Base-by-base conservation (phyloP, 2,329 filamentous ascomycete species). In the Fusarium zealandicum region DNA sequence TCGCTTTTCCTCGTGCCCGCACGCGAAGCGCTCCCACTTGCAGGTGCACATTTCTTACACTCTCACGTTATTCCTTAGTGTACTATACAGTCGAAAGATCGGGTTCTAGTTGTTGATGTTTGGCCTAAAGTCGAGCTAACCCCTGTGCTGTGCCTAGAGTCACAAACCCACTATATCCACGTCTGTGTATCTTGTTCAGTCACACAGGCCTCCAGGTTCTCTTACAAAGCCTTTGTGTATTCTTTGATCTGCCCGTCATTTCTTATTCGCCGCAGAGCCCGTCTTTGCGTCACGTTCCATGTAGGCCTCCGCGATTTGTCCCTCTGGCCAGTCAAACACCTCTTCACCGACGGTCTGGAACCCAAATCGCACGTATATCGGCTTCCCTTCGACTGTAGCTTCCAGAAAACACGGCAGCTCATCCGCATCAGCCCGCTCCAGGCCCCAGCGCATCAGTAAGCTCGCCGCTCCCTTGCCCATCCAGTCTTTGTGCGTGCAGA, bases 341-440 rank as follows among this genome's bases (percentile, higher is more conserved):
- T 77, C 43, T 36, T 72, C 67, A 3, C 75, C 76, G 13, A 78
- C 54, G 7, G 71, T 66, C 46, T 65, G 63, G 58, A 81, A 85
- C 4, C 81, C 82, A 61, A 77, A 72, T 57, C 73, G 78, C 52
- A 73, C 66, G 69, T 85, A 85, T 14, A 83, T 46, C 1, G 70
- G 72, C 51, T 71, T 75, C 3, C 79, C 82, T 13, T 73, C 74
- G 0, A 73, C 75, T 38, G 81, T 82, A 8, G 80, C 78, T 53
- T 84, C 80, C 1, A 85, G 66, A 65, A 79, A 85, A 9, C 76
- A 73, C 37, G 78, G 75, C 12, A 72, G 57, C 0, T 74, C 71
- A 1, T 73, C 75, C 5, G 67, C 70, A 60, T 83, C 80, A 1
- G 80, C 79, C 54, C 69, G 72, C 20, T 74, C 66, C 6, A 78